Evolutionary conservation across 2,329 filamentous ascomycete genomes (phyloP), one percentile per base, ranked within the genome.

Genomic region (Fusarium aywerte): DNA sequence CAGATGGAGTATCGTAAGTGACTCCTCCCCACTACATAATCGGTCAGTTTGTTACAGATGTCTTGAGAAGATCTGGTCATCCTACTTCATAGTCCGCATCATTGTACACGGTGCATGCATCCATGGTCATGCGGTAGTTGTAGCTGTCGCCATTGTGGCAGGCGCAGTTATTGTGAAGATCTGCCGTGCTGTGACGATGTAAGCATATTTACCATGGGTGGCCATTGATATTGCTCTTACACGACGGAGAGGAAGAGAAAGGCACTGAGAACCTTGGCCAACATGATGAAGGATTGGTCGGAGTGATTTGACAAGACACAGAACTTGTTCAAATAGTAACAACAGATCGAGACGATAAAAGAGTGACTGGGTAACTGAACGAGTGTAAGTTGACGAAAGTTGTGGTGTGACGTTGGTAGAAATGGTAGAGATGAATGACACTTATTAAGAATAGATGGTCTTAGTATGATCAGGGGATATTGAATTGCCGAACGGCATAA

Each of bases 91-190:
- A 62, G 11, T 4, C 47, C 10, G 53, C 35, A 4, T 68, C 52
- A 5, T 66, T 66, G 49, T 71, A 71, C 5, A 55, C 45, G 0
- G 48, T 36, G 53, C 69, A 71, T 5, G 69, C 69, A 29, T 58
- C 54, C 15, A 36, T 65, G 4, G 69, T 71, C 6, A 71, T 50
- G 7, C 69, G 69, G 48, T 43, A 70, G 45, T 70, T 71, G 21
- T 68, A 68, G 25, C 55, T 66, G 2, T 72, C 63, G 1, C 69
- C 69, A 15, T 71, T 71, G 4, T 68, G 59, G 18, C 69, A 71
- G 2, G 66, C 40, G 39, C 69, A 71, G 29, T 48, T 68, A 8
- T 62, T 31, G 40, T 71, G 69, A 9, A 71, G 69, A 0, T 64
- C 52, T 1, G 69, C 69, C 12, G 69, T 52, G 3, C 69, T 71